Evolutionary conservation across 345 rosid species (phyloP).

Genomic region (Hirschfeldia incana): DNA sequence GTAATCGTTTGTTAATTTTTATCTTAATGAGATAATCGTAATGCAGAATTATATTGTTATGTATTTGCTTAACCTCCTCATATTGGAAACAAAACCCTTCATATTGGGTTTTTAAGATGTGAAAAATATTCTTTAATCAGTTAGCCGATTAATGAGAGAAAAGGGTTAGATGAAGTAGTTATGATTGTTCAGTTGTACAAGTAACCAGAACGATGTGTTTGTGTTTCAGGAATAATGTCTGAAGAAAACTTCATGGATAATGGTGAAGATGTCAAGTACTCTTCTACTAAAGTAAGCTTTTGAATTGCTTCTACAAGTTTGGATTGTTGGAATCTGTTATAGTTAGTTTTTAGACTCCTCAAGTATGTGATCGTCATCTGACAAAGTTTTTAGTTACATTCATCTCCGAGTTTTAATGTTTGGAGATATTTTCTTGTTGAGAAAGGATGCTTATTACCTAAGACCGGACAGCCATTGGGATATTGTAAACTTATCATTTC

Average conservation of each 20-base stretch:
- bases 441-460: not conserved
- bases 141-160: not conserved
- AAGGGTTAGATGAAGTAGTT: not conserved
- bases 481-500: not conserved
- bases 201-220: not conserved
- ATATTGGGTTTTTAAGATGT: not conserved
- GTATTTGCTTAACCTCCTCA: not conserved
- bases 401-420: not conserved
- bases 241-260: constrained; percentile 32
- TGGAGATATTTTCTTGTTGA: not conserved
- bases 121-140: not conserved
- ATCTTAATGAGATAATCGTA: not conserved
- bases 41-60: not conserved
- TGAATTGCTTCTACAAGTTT: not conserved
- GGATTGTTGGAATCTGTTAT: not conserved
- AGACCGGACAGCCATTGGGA: not conserved
- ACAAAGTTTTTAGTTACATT: not conserved
- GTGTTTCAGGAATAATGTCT: constrained; percentile 45
- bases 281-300: constrained; percentile 42
- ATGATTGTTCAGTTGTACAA: constrained; percentile 9
- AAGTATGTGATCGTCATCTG: not conserved
- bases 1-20: not conserved
- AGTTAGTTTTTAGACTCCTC: not conserved
- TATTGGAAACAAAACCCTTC: not conserved
- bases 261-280: constrained; percentile 41